phyloP scores from a whole-genome alignment of 176 grass and related monocot species.

The Coix lacrymajobi region DNA sequence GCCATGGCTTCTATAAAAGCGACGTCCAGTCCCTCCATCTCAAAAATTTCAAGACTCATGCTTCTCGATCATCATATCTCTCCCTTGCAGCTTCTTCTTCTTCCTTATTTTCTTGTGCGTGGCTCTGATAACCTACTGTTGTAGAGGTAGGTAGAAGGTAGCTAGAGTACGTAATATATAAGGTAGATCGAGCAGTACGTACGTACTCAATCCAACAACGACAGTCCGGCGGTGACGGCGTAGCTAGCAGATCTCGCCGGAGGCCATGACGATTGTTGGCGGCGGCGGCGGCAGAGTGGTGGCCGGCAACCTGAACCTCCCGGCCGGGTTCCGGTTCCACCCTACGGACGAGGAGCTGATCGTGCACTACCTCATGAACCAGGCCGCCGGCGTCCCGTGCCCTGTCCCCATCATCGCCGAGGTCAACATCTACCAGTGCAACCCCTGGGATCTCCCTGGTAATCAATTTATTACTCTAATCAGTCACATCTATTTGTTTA shows the following conservation, averaged over 20 bases:
- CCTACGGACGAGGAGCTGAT: constrained; percentile 85
- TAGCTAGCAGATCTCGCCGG: not conserved
- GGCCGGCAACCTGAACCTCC: constrained; percentile 24
- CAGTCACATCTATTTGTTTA: not conserved
- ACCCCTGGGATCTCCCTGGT: constrained; percentile 92
- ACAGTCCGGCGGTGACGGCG: too few relatives aligned
- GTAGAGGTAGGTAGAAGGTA: not conserved
- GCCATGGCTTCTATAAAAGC: constrained; percentile 14
- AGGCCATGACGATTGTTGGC: not conserved
- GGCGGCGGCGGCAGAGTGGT: not conserved
- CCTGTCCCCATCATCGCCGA: constrained; percentile 70
- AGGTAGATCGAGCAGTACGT: not conserved
- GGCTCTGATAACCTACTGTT: too few relatives aligned
- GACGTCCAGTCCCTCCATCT: constrained; percentile 16
- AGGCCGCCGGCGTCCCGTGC: constrained; percentile 31
- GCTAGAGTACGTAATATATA: too few relatives aligned
- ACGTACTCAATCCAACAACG: not conserved
- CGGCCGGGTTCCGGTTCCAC: constrained; percentile 88
- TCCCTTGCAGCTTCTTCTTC: too few relatives aligned
- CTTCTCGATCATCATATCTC: too few relatives aligned
- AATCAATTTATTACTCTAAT: not conserved
- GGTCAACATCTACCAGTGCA: constrained; percentile 91
- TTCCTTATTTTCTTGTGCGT: too few relatives aligned
- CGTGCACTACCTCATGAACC: constrained; percentile 67
- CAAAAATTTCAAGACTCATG: constrained; percentile 47